Percentiles rank a stretch among this genome's conserved stretches.
Evolutionary conservation across 2,329 filamentous ascomycete genomes (phyloP).

Genomic region (Fusarium annulatum): DNA sequence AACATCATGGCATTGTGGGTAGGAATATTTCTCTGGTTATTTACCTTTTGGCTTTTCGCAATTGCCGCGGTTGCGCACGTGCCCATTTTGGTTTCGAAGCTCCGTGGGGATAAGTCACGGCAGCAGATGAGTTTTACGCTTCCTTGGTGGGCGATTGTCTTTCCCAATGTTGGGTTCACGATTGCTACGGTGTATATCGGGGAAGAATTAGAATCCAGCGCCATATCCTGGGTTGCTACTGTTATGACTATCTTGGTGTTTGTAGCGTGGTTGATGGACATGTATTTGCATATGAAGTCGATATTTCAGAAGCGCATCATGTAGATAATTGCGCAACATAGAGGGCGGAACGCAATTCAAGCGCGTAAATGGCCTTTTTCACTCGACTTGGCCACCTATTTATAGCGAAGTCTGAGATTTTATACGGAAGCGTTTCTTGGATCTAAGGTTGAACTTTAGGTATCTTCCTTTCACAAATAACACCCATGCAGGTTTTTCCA

Average conservation of each 20-base stretch:
- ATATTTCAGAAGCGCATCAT: constrained; percentile 5
- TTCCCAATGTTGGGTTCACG: constrained; percentile 1
- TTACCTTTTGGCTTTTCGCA: constrained; percentile 5
- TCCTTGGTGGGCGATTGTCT: constrained; percentile 16
- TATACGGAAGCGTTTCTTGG: rapidly evolving
- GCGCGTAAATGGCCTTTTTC: rapidly evolving
- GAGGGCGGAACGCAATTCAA: rapidly evolving
- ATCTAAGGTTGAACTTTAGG: neutral
- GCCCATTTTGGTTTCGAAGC: neutral
- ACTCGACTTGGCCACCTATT: rapidly evolving
- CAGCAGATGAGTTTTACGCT: neutral
- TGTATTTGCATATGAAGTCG: constrained; percentile 1
- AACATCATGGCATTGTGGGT: constrained; percentile 7
- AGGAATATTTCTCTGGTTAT: constrained; percentile 4
- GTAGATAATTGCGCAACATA: neutral
- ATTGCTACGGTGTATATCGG: constrained; percentile 6
- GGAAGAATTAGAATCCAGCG: neutral
- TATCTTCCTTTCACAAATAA: rapidly evolving
- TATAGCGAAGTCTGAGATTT: neutral
- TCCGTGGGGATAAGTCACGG: neutral
- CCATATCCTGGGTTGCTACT: neutral
- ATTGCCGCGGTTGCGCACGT: neutral
- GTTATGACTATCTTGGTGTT: constrained; percentile 1
- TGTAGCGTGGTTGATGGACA: neutral
- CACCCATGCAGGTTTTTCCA: neutral